Base-by-base conservation (phyloP, 306 rosid genomes). In the Prunus mira region DNA sequence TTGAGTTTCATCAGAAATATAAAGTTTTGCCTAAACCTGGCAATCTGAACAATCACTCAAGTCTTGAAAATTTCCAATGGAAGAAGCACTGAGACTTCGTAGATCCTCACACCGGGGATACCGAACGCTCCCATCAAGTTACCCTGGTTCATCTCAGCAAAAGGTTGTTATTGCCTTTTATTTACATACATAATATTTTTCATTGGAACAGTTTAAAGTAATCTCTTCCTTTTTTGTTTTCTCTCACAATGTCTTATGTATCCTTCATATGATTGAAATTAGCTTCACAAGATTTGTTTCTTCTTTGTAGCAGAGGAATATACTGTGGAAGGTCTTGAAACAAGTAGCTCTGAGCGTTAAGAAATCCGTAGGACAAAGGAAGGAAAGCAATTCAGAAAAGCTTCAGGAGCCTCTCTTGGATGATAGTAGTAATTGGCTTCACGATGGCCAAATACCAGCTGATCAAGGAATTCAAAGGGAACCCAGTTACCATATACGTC, bases 251-350 rank as follows among this genome's bases (percentile, higher is more conserved):
- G 19, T 61, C 66, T 27, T 71, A 12, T 66, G 24, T 18, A 43
- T 38, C 27, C 52, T 41, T 66, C 28, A 66, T 5, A 54, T 19
- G 25, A 52, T 19, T 22, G 43, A 71, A 25, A n/a, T 58, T 19
- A 28, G 43, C 43, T 38, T 38, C 43, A 38, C 43, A 38, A 38
- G 43, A n/a, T 52, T 34, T 30, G 20, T 64, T 20, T 64, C 56
- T 47, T 74, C n/a, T 47, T 50, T 64, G 25, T 70, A 25, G 63
- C 62, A 64, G 78, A 64, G 52, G 34, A 75, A 75, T 75, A 50
- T 63, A 63, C 14, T n/a, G 14, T 32, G 63, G 64, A 75, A 52
- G 20, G 25, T 64, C 51, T n/a, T 74, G 78, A 74, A 49, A 19
- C 41, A 11, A 14, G 22, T 49, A 47, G 11, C 58, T 32, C 9